phyloP scores from a whole-genome alignment of 2,329 filamentous ascomycete species.

The Graphilbum sp. region DNA sequence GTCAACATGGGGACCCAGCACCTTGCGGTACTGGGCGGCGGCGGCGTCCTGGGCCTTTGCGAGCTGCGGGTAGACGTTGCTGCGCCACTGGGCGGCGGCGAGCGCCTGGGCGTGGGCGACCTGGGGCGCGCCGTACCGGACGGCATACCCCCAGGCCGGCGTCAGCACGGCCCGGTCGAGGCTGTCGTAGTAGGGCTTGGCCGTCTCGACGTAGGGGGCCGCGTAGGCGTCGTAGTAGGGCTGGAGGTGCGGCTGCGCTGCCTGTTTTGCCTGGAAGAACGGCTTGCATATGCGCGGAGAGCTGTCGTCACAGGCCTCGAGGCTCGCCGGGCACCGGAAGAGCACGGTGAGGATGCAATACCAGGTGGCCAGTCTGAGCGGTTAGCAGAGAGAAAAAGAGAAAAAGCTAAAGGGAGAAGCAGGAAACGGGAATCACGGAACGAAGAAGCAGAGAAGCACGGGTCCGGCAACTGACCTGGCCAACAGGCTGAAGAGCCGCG shows the following conservation, averaged over 20 bases:
- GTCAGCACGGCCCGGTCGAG: constrained; percentile 48
- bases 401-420: no score
- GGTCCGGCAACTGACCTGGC: not conserved
- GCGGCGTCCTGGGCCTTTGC: constrained; percentile 44
- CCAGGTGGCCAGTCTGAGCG: constrained; percentile 68
- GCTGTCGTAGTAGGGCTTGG: constrained; percentile 56
- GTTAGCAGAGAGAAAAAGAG: no score
- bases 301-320: constrained; percentile 48
- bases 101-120: constrained; percentile 52
- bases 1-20: constrained; percentile 58
- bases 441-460: not conserved
- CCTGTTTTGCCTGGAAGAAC: constrained; percentile 52
- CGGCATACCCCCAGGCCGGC: constrained; percentile 50
- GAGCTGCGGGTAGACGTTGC: constrained; percentile 59
- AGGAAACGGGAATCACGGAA: not conserved
- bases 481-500: not conserved
- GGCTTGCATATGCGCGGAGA: constrained; percentile 70
- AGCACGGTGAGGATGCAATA: constrained; percentile 67
- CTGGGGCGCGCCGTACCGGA: constrained; percentile 60
- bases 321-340: constrained; percentile 63
- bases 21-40: constrained; percentile 50
- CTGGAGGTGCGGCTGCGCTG: constrained; percentile 55
- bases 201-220: constrained; percentile 63
- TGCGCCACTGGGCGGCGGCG: constrained; percentile 59
- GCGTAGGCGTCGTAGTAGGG: constrained; percentile 80